A percentile compares a stretch with the other conserved stretches of the same genome.
These are phyloP conservation scores for Tolypocladium endophyticum DNA, from an alignment of 2,329 filamentous ascomycete species.

Conservation along the genomic window DNA sequence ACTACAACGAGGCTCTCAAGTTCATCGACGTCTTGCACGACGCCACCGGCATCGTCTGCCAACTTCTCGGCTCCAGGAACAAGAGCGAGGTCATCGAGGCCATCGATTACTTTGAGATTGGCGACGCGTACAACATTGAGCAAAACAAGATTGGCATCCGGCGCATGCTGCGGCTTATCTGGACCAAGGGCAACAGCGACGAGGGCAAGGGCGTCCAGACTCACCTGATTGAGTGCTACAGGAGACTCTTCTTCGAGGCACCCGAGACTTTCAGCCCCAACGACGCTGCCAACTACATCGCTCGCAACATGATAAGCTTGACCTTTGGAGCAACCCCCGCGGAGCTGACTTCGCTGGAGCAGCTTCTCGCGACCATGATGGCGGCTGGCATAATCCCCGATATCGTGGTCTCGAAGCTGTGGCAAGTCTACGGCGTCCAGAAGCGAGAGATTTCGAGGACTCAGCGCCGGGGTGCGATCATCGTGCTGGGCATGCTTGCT, in stretches of 20 bases:
- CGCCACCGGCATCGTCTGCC: conserved; percentile 69
- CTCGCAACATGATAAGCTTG: conserved; percentile 96
- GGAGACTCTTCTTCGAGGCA: conserved; percentile 88
- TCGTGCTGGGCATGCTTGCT: conserved; percentile 92
- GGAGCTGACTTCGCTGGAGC: conserved; percentile 89
- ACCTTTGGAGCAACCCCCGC: conserved; percentile 93
- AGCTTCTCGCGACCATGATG: conserved; percentile 96
- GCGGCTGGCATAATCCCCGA: conserved; percentile 80
- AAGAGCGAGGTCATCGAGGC: conserved; percentile 98
- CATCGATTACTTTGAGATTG: conserved; percentile 95
- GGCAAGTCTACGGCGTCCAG: conserved; percentile 95
- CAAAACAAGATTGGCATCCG: conserved; percentile 87
- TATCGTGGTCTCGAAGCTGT: conserved; percentile 79
- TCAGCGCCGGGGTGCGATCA: conserved; percentile 86
- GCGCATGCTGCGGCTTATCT: conserved; percentile 92
- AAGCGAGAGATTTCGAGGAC: conserved; percentile 86
- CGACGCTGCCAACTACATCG: conserved; percentile 89
- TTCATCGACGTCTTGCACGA: conserved; percentile 89
- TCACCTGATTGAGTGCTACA: conserved; percentile 95
- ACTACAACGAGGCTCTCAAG: conserved; percentile 84
- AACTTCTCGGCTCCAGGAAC: conserved; percentile 86
- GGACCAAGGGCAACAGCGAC: conserved; percentile 98
- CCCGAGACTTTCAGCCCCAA: conserved; percentile 80
- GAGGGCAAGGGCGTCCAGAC: conserved; percentile 97
- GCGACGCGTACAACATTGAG: conserved; percentile 93